phyloP scores from a whole-genome alignment of 768 basidiomycete genomes.

The Coprinopsis strossmayeri region DNA sequence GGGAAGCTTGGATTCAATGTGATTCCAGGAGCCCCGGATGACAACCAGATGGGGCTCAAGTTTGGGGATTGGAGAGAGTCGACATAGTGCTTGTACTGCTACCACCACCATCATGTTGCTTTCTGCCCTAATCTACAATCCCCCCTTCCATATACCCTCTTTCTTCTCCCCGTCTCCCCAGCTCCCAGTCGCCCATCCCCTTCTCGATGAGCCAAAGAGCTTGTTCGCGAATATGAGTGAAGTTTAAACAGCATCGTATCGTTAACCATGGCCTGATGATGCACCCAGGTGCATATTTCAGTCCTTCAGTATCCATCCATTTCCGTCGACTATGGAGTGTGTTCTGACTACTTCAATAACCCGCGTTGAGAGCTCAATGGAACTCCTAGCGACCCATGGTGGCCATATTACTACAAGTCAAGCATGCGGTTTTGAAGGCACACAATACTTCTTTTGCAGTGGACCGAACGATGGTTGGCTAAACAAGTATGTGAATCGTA shows the following conservation, averaged over 20 bases:
- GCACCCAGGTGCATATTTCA: background rate
- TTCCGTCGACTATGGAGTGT: background rate
- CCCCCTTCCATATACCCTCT: too few relatives aligned
- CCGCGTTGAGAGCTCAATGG: background rate
- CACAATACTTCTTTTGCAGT: conserved; percentile 2
- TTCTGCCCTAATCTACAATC: too few relatives aligned
- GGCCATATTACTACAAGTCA: too few relatives aligned
- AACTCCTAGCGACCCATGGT: background rate
- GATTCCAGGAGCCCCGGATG: conserved; percentile 45
- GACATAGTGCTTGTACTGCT: background rate
- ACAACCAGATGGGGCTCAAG: conserved; percentile 46
- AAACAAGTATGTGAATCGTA: background rate
- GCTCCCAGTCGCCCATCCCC: too few relatives aligned
- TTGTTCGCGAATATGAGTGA: background rate
- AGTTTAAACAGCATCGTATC: background rate
- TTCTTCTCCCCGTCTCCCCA: too few relatives aligned
- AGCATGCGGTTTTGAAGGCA: too few relatives aligned
- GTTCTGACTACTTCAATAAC: background rate
- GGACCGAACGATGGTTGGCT: background rate
- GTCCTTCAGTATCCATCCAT: background rate
- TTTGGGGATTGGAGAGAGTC: conserved; percentile 31
- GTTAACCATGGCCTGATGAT: too few relatives aligned
- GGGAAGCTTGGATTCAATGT: conserved; percentile 50
- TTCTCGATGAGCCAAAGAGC: background rate
- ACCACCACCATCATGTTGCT: background rate